Conservation (phyloP, 306 rosid genomes). For the Cucumis hystrix region DNA sequence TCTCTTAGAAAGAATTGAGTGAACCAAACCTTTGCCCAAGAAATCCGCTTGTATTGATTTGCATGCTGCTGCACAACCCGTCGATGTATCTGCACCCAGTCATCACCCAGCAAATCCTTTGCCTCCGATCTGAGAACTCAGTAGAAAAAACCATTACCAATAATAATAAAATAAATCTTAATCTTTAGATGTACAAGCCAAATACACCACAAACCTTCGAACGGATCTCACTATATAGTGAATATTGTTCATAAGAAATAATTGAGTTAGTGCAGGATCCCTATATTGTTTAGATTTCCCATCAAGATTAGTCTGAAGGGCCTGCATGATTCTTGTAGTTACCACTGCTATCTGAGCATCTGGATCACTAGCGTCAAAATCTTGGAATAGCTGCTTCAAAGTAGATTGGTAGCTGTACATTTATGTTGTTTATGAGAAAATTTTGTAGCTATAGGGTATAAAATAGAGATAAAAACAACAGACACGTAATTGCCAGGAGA, state of each 20-base stretch:
- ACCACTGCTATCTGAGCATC: conserved; percentile 58
- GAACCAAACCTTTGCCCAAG: conserved; percentile 82
- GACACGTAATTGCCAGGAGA: neutral
- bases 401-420: conserved; percentile 66
- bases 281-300: conserved; percentile 92
- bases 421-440: neutral
- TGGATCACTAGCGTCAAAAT: conserved; percentile 45
- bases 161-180: neutral
- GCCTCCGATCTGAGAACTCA: conserved; percentile 68
- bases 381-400: conserved; percentile 73
- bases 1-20: neutral
- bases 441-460: neutral
- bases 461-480: neutral
- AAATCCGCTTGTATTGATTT: conserved; percentile 89
- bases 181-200: neutral
- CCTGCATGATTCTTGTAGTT: conserved; percentile 87
- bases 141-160: neutral
- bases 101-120: conserved; percentile 93
- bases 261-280: conserved; percentile 77
- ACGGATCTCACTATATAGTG: conserved; percentile 97
- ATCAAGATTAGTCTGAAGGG: conserved; percentile 91
- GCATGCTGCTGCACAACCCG: conserved; percentile 98
- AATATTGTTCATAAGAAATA: conserved; percentile 96
- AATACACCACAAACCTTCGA: conserved; percentile 42
- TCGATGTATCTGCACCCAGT: conserved; percentile 98